Base-by-base conservation (phyloP, 495 filamentous ascomycete genomes). In the Cairneyella variabilis region DNA sequence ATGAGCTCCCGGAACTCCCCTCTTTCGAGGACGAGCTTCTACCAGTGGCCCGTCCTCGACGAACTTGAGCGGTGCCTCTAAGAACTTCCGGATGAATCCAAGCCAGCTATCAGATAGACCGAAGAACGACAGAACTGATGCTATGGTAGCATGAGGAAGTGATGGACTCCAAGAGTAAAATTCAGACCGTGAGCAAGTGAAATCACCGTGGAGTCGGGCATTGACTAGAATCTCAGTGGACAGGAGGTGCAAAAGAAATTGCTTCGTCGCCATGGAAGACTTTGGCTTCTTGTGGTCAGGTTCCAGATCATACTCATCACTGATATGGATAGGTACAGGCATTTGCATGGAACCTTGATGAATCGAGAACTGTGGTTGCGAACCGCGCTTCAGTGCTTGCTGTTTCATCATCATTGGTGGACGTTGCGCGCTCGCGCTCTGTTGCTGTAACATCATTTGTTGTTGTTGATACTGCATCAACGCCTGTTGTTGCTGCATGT, bases 151-250 rank as follows among this genome's bases (percentile, higher is more conserved):
- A 52, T 88, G 84, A 2, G 84, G 72, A 22, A 88, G 69, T 3
- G 78, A 72, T 2, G 83, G 80, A 26, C 77, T 77, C 61, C 83
- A 85, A 64, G 72, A 81, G 38, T 83, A 69, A 56, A 86, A 85
- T 43, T 80, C 75, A 8, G 83, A 84, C 6, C 78, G 75, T 25
- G 86, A 64, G 12, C 74, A 76, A 4, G 83, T 85, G 41, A 86
- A 75, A 18, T 81, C 71, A 5, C 76, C 78, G 48, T 79, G 73
- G 0, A 81, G 58, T n/a, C 63, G 66, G 12, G 72, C 81, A 43
- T 82, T 77, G 37, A 86, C 63, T n/a, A 85, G 65, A 7, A 81
- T 74, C 58, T 87, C 84, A 3, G 82, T 79, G 11, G 80, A 75
- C n/a, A 85, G 55, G 3, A 82, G 71, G 52, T 83, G 80, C 3